These are phyloP conservation scores for Selaginella tamariscina DNA, from an alignment of 75 land plant species.

Conservation along the genomic window DNA sequence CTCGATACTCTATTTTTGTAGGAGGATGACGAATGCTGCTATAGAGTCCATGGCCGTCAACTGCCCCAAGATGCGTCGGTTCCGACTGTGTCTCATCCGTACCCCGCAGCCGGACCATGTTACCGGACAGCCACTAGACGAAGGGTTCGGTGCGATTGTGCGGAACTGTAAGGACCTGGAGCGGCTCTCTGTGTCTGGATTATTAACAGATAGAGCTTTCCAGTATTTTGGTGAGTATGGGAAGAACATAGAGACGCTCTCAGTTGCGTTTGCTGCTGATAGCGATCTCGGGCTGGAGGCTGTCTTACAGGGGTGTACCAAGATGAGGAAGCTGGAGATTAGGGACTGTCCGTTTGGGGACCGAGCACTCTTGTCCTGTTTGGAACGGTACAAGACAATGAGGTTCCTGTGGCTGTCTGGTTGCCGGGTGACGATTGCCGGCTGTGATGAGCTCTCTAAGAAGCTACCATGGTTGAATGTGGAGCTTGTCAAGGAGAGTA, in stretches of 20 bases:
- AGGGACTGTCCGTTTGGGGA: constrained; percentile 68
- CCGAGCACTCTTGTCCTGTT: constrained; percentile 33
- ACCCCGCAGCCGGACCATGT: constrained; percentile 16
- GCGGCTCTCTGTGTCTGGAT: constrained; percentile 72
- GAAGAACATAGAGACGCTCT: constrained; percentile 3
- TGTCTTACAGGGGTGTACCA: constrained; percentile 43
- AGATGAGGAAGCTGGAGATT: constrained; percentile 47
- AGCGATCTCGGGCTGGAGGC: constrained; percentile 39
- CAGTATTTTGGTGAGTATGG: not conserved
- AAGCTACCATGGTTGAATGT: constrained; percentile 51
- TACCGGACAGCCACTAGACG: constrained; percentile 65
- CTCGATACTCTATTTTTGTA: constrained; percentile 82
- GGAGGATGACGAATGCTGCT: constrained; percentile 80
- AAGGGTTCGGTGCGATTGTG: constrained; percentile 90
- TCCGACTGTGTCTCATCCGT: constrained; percentile 83
- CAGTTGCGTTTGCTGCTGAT: constrained; percentile 16
- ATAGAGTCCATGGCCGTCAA: constrained; percentile 57
- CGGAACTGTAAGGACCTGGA: constrained; percentile 60
- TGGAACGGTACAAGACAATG: constrained; percentile 39
- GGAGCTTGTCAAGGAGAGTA: constrained; percentile 36
- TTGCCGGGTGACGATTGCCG: constrained; percentile 34
- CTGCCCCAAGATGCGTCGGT: constrained; percentile 51
- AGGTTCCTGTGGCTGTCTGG: constrained; percentile 62
- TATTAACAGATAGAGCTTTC: constrained; percentile 31
- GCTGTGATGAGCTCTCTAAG: constrained; percentile 30